Evolutionary conservation across 768 basidiomycete genomes (phyloP).

Genomic region (Chalciporus chontae): DNA sequence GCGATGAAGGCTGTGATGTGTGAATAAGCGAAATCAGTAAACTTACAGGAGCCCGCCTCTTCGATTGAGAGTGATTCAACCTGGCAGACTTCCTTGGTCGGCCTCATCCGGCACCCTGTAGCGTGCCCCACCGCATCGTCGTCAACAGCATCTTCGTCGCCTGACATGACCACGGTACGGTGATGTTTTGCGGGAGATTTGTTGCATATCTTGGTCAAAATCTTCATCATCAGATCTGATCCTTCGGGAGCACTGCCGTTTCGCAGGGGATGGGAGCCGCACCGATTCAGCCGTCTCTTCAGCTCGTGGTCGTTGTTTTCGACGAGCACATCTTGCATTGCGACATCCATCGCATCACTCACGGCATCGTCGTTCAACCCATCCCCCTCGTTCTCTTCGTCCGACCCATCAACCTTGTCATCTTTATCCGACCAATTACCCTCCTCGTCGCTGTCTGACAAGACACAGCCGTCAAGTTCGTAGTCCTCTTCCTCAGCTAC

Average conservation of each 20-base stretch:
- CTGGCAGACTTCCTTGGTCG: neutral
- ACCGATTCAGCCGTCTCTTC: neutral
- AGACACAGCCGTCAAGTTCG: constrained; percentile 7
- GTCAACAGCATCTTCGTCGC: neutral
- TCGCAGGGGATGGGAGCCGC: neutral
- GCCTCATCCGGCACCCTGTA: constrained; percentile 4
- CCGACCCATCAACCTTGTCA: neutral
- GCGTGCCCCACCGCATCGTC: neutral
- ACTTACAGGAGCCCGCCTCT: neutral
- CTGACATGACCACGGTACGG: constrained; percentile 4
- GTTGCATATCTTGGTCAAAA: neutral
- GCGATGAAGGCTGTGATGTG: neutral
- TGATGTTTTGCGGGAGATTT: neutral
- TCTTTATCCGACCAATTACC: neutral
- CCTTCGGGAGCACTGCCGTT: neutral
- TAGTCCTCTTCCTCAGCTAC: constrained; percentile 8
- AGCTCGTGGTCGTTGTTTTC: neutral
- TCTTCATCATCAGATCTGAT: constrained; percentile 8
- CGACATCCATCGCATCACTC: neutral
- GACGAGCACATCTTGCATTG: neutral
- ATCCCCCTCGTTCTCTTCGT: neutral
- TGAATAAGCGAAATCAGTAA: neutral
- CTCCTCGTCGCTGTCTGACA: constrained; percentile 1
- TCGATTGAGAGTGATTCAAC: neutral
- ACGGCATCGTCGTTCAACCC: too few relatives aligned